Evolutionary conservation across 1,139 yeast genomes (phyloP).

Genomic region (Blastobotrys illinoisensis): DNA sequence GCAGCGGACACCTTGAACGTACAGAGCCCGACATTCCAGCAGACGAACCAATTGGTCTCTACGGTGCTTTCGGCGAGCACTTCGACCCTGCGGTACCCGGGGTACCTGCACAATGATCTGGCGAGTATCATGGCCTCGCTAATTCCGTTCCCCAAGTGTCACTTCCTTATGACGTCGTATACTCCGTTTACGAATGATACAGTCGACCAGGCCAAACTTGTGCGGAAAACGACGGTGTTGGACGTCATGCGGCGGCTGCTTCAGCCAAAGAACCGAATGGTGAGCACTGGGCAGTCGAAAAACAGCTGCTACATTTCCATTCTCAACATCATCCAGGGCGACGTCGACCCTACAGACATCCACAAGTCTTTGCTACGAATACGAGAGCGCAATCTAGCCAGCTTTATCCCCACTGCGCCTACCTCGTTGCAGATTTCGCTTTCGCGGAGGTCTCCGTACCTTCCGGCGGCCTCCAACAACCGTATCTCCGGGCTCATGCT

Average conservation of each 20-base stretch:
- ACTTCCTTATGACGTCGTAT: slow-evolving; percentile 78
- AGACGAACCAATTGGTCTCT: slow-evolving; percentile 80
- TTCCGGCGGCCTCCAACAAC: slow-evolving; percentile 23
- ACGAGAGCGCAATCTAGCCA: slow-evolving; percentile 57
- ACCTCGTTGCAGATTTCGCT: slow-evolving; percentile 74
- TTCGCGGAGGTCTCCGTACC: slow-evolving; percentile 67
- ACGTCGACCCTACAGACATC: slow-evolving; percentile 64
- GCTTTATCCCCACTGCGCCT: slow-evolving; percentile 85
- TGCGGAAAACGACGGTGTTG: slow-evolving; percentile 70
- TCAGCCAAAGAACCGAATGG: slow-evolving; percentile 76
- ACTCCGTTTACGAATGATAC: slow-evolving; percentile 76
- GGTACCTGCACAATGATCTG: slow-evolving; percentile 82
- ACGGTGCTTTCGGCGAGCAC: slow-evolving; percentile 81
- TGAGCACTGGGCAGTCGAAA: slow-evolving; percentile 38
- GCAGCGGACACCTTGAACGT: slow-evolving; percentile 48
- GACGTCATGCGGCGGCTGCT: slow-evolving; percentile 80
- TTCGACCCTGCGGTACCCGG: slow-evolving; percentile 84
- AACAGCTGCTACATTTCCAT: slow-evolving; percentile 56
- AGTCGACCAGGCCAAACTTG: slow-evolving; percentile 52
- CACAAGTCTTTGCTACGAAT: slow-evolving; percentile 75
- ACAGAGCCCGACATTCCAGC: slow-evolving; percentile 50
- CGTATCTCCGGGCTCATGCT: slow-evolving; percentile 62
- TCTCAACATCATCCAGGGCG: slow-evolving; percentile 72
- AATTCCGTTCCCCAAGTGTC: slow-evolving; percentile 85
- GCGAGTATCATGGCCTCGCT: slow-evolving; percentile 78